Evolutionary conservation across 768 basidiomycete species (phyloP).

Genomic region (Lentinula aciculospora): DNA sequence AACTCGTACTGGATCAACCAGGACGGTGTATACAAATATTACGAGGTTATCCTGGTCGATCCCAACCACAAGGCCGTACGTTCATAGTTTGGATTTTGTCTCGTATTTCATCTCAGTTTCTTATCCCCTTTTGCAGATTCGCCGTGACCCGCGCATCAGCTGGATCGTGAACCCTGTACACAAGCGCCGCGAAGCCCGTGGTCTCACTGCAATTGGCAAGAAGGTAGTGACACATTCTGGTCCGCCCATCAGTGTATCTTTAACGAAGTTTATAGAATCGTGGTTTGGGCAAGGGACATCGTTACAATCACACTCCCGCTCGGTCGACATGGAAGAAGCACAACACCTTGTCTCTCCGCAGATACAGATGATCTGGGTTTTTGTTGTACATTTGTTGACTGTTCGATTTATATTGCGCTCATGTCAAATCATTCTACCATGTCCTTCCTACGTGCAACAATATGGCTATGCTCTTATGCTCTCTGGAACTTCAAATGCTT

Average conservation of each 20-base stretch:
- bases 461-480: not conserved
- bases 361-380: slow-evolving; percentile 63
- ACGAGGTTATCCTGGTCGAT: slow-evolving; percentile 97
- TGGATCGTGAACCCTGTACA: slow-evolving; percentile 99
- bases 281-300: slow-evolving; percentile 93
- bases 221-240: slow-evolving; percentile 47
- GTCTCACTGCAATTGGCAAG: slow-evolving; percentile 95
- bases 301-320: slow-evolving; percentile 89
- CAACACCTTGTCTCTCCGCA: slow-evolving; percentile 93
- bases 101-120: not conserved
- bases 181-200: slow-evolving; percentile 97
- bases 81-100: slow-evolving; percentile 1
- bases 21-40: slow-evolving; percentile 99
- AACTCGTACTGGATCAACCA: slow-evolving; percentile 99
- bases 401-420: not conserved
- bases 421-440: not conserved
- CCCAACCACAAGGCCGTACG: slow-evolving; percentile 90
- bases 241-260: not conserved
- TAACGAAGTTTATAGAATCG: slow-evolving; percentile 61
- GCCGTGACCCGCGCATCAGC: slow-evolving; percentile 95
- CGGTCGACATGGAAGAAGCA: slow-evolving; percentile 94
- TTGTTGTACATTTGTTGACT: not conserved
- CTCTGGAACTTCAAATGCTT: not conserved
- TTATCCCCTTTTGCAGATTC: slow-evolving; percentile 49
- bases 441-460: not conserved